These are phyloP conservation scores for Heliamphora ciliata DNA, from an alignment of 179 eudicot genomes.

Conservation along the genomic window DNA sequence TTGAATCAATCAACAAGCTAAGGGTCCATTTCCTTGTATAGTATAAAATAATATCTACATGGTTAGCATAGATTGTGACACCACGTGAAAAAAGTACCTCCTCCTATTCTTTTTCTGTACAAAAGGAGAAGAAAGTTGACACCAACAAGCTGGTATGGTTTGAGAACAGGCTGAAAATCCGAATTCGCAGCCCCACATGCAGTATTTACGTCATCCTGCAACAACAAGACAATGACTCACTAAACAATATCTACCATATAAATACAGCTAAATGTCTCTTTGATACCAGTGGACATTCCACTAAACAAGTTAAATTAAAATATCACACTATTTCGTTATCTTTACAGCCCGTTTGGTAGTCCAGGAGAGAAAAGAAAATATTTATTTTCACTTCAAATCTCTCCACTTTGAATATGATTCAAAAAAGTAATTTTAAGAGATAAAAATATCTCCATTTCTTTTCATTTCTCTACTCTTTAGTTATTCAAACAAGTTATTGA, in stretches of 20 bases:
- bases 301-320: not conserved
- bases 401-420: too few relatives aligned
- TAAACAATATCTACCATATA: not conserved
- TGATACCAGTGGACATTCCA: not conserved
- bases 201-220: constrained; percentile 57
- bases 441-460: too few relatives aligned
- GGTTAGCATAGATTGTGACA: not conserved
- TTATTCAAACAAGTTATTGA: too few relatives aligned
- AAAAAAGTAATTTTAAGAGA: too few relatives aligned
- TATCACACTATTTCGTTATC: too few relatives aligned
- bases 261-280: not conserved
- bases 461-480: too few relatives aligned
- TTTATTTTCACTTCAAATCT: too few relatives aligned
- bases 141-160: constrained; percentile 97
- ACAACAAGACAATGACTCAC: not conserved
- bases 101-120: constrained; percentile 78
- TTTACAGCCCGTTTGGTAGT: too few relatives aligned
- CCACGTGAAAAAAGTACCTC: constrained; percentile 45
- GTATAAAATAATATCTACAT: not conserved
- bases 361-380: too few relatives aligned
- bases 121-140: constrained; percentile 90
- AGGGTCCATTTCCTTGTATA: not conserved
- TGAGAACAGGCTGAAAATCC: constrained; percentile 76
- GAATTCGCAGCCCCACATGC: constrained; percentile 61
- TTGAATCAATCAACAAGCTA: constrained; percentile 9